phyloP scores from a whole-genome alignment of 1,139 yeast genomes.

The Suzukiozyma palmioleophila region DNA sequence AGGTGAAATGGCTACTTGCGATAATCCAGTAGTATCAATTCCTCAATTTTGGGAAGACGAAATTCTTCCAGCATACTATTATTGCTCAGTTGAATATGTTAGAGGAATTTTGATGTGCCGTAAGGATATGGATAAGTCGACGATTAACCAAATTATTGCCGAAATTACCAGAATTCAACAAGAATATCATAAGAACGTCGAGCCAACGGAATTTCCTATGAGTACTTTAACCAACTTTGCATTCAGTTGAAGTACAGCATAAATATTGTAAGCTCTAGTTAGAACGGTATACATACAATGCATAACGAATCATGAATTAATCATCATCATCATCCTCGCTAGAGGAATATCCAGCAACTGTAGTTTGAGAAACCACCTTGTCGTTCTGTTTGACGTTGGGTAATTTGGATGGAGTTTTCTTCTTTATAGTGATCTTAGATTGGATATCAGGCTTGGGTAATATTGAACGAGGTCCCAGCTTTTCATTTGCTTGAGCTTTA shows the following conservation, averaged over 20 bases:
- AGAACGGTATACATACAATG: not conserved
- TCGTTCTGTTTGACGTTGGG: not conserved
- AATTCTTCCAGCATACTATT: constrained; percentile 55
- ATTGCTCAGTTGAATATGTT: constrained; percentile 65
- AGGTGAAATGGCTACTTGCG: constrained; percentile 61
- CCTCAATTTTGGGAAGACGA: constrained; percentile 55
- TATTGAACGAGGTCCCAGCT: not conserved
- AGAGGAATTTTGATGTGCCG: constrained; percentile 45
- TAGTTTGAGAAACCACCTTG: no score
- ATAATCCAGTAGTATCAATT: constrained; percentile 43
- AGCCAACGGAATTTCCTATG: constrained; percentile 29
- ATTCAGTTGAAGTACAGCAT: constrained; percentile 13
- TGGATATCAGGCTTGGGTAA: not conserved
- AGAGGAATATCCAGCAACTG: constrained; percentile 14
- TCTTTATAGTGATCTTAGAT: constrained; percentile 8
- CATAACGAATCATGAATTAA: constrained; percentile 1
- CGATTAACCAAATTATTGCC: constrained; percentile 26
- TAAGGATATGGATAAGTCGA: constrained; percentile 38
- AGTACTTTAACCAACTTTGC: constrained; percentile 36
- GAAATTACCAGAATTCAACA: constrained; percentile 28
- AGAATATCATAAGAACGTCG: constrained; percentile 29
- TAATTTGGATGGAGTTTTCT: constrained; percentile 4
- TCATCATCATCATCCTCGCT: constrained; percentile 18
- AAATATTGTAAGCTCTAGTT: not conserved
- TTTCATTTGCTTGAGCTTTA: not conserved